Base-by-base conservation (phyloP, 2,329 filamentous ascomycete species). In the Colletotrichum neosansevieriae region DNA sequence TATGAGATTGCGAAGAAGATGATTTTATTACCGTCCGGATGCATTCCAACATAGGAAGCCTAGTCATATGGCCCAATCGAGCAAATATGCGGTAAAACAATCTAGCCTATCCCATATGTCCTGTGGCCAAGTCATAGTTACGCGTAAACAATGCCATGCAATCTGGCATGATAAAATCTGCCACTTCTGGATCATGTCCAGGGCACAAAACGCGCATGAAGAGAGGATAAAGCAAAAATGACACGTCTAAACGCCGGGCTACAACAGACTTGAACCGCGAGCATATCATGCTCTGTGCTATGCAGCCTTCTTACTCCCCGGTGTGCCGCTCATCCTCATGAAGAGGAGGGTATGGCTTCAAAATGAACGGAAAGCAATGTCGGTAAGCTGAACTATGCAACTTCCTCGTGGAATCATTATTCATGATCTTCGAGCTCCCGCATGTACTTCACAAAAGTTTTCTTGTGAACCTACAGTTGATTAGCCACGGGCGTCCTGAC, bases 391-490 rank as follows among this genome's bases (percentile, higher is more conserved):
- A 4, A 5, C 24, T 5, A 45, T 44, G 7, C 1, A 12, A 38
- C 17, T 32, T 32, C 15, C 13, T 0, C 17, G 7, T 4, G 21
- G 0, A 7, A 29, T 50, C 38, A 67, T 21, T 67, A 57, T 40
- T 80, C 73, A 58, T 82, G 76, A 72, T 91, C 85, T 76, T 96
- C 92, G 51, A 94, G 81, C 75, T 97, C 92, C 73, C 94, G 93
- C 79, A 97, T 91, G 77, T 97, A 98, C 79, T 93, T 94, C 68
- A 97, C 95, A 82, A 99, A 98, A 4, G 90, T 91, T 83, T 99
- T 99, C 84, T 98, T 98, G 80, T 99, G 96, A 58, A 91, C 88
- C 91, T 93, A 21, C n/a, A 38, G 11, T 9, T 11, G 36, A 2
- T 73, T 24, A 24, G 24, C 24, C 24, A 24, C 24, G 4, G 24